Base-by-base conservation (phyloP, 1,139 yeast species). In the Geotrichum candidum region DNA sequence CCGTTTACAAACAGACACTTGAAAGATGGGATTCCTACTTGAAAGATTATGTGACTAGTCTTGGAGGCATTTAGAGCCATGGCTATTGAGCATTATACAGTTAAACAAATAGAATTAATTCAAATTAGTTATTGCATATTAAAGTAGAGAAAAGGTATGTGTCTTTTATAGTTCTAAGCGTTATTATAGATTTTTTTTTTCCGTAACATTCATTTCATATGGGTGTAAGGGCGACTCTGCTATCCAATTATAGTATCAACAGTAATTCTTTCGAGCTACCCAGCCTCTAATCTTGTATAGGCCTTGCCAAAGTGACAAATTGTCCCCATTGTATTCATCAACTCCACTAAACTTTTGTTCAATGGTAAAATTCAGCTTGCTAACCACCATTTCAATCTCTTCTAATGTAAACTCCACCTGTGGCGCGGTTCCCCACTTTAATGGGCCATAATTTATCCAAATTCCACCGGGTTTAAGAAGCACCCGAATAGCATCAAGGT, bases 391-490 rank as follows among this genome's bases (percentile, higher is more conserved):
- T n/a, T 75, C 72, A 55, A 90, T 70, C 69, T 90, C 96, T 23
- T 85, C 85, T 23, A 82, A 77, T 38, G 84, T 85, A 31, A 89
- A 76, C 71, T 90, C 96, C 1, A 86, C 87, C 66, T 82, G 84
- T 0, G 97, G 95, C 1, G 91, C 90, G 2, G 90, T 84, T 0
- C 97, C 97, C 74, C 90, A 90, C 72, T 90, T 90, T 65, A 90
- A 77, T 0, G 97, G 97, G 0, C 97, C 97, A 22, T 84, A 80
- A 70, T 90, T 90, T 64, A 90, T 84, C 97, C 96, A 90, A 61
- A 79, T 79, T 0, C 88, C 84, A 29, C 76, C 77, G 2, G 74
- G 75, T n/a, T 80, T 79, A 56, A 88, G 71, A 13, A 74, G 69
- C 60, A 80, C 80, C 10, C 63, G 58, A 45, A 90, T 84, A 1